Percentiles rank a stretch among this genome's conserved stretches.
Conservation (phyloP, 495 filamentous ascomycete species). For the Aspergillus mulundensis region DNA sequence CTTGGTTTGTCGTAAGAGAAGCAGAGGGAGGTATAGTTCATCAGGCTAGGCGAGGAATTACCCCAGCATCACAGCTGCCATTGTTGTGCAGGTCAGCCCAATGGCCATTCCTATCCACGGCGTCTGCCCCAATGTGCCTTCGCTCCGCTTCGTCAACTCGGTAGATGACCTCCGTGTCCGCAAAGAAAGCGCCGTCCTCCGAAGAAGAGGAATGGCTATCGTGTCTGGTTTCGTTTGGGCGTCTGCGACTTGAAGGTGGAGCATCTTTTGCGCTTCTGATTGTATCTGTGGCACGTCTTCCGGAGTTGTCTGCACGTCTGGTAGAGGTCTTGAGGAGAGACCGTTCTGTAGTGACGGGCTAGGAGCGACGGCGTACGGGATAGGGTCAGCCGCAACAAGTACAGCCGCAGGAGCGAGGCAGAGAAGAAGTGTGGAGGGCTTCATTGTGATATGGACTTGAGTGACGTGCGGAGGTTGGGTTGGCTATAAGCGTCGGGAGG, state of each 20-base stretch:
- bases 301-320: slow-evolving; percentile 13
- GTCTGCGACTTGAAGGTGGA: slow-evolving; percentile 6
- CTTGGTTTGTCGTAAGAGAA: neutral
- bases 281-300: slow-evolving; percentile 6
- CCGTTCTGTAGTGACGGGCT: slow-evolving; percentile 24
- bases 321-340: slow-evolving; percentile 27
- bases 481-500: neutral
- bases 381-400: slow-evolving; percentile 25
- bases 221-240: slow-evolving; percentile 9
- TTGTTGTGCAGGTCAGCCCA: slow-evolving; percentile 41
- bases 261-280: slow-evolving; percentile 12
- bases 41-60: slow-evolving; percentile 9
- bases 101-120: slow-evolving; percentile 50
- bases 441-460: slow-evolving; percentile 24
- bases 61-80: slow-evolving; percentile 45
- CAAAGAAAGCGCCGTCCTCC: slow-evolving; percentile 16
- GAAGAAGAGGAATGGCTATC: slow-evolving; percentile 8
- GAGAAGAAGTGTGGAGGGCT: slow-evolving; percentile 26
- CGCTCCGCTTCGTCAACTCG: slow-evolving; percentile 30
- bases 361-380: slow-evolving; percentile 17
- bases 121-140: slow-evolving; percentile 43
- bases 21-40: neutral
- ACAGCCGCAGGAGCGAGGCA: slow-evolving; percentile 32
- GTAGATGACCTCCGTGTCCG: slow-evolving; percentile 19
- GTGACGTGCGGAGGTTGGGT: neutral